Percentiles rank a stretch among this genome's conserved stretches.
These are phyloP conservation scores for Oehlia diaphana DNA, from an alignment of 192 early-diverging fungal species.

Conservation along the genomic window DNA sequence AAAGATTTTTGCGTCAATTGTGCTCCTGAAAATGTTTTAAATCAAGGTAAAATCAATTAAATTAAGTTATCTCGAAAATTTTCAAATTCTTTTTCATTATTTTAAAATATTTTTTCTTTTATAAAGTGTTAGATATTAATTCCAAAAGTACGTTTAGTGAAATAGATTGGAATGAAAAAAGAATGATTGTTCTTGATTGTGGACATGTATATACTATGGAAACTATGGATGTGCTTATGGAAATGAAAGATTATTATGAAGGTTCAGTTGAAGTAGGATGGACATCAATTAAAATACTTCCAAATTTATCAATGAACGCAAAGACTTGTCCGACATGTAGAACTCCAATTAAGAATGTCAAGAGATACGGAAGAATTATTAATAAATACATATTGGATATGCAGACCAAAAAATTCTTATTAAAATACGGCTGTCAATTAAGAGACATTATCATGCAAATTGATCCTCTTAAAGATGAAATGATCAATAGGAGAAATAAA, in stretches of 20 bases:
- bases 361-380: slow-evolving; percentile 19
- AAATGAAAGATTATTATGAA: slow-evolving; percentile 43
- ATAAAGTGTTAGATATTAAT: too few species aligned
- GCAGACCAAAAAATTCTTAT: slow-evolving; percentile 27
- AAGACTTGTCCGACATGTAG: slow-evolving; percentile 21
- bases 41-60: background rate
- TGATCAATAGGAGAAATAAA: background rate
- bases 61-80: too few species aligned
- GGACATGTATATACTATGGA: slow-evolving; percentile 53
- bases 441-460: background rate
- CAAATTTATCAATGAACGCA: background rate
- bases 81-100: too few species aligned
- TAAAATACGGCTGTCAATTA: background rate
- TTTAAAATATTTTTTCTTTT: too few species aligned
- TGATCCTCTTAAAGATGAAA: background rate
- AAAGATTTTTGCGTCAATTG: slow-evolving; percentile 38
- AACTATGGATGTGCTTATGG: slow-evolving; percentile 52
- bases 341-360: background rate
- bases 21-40: slow-evolving; percentile 30
- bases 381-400: slow-evolving; percentile 14
- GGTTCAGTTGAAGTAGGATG: background rate
- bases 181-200: slow-evolving; percentile 50
- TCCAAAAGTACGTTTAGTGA: background rate
- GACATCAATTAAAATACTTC: background rate
- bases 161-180: slow-evolving; percentile 43